Conservation (phyloP, 2,329 filamentous ascomycete species). For the Hirsutella minnesotensis region DNA sequence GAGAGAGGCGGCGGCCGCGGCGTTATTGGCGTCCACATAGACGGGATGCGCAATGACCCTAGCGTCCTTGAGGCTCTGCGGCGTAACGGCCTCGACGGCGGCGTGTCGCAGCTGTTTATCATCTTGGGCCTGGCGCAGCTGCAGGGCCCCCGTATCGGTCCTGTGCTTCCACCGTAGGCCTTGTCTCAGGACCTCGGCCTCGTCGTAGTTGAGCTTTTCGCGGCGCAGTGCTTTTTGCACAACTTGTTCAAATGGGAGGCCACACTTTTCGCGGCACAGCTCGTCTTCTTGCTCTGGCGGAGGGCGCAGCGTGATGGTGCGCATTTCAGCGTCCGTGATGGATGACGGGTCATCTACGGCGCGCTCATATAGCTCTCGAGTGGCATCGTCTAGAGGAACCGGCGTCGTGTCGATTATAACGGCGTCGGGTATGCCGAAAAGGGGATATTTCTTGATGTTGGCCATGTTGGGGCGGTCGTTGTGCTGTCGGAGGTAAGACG, state of each 20-base stretch:
- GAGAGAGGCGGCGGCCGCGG: background rate
- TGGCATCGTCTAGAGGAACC: constrained; percentile 1
- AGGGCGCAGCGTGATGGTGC: constrained; percentile 1
- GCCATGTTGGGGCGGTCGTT: background rate
- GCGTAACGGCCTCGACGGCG: background rate
- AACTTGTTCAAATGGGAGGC: constrained; percentile 1
- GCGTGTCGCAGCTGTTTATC: background rate
- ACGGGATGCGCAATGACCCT: background rate
- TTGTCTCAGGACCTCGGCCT: background rate
- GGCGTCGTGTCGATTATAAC: background rate
- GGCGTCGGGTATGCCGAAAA: constrained; percentile 1
- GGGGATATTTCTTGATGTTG: background rate
- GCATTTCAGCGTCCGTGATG: constrained; percentile 1
- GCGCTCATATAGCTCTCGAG: background rate
- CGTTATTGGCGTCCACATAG: background rate
- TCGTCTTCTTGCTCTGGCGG: constrained; percentile 1
- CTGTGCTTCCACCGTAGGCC: background rate
- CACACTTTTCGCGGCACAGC: constrained; percentile 1
- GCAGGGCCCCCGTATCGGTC: background rate
- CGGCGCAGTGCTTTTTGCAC: constrained; percentile 1
- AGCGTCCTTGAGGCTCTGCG: background rate
- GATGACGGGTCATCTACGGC: background rate
- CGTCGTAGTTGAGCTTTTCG: constrained; percentile 1
- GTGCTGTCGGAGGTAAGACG: background rate
- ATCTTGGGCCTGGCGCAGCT: background rate